phyloP scores from a whole-genome alignment of 2,329 filamentous ascomycete species.

The Ampelomyces quisqualis region DNA sequence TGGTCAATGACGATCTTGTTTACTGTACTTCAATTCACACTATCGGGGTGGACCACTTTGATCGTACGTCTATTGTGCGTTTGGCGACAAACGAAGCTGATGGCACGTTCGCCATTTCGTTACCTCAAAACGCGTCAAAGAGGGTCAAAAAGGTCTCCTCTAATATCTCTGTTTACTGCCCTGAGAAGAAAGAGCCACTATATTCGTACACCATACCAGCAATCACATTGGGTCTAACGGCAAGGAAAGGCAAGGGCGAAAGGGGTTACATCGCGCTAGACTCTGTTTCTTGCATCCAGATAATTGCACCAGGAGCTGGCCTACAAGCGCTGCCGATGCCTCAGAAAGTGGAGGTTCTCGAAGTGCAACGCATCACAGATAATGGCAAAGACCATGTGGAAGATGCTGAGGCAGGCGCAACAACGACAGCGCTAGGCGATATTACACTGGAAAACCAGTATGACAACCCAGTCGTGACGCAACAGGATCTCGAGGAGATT shows the following conservation, averaged over 20 bases:
- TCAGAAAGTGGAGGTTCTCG: conserved; percentile 39
- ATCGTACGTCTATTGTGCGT: conserved; percentile 51
- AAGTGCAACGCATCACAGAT: conserved; percentile 19
- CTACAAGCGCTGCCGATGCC: conserved; percentile 32
- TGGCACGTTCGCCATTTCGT: conserved; percentile 47
- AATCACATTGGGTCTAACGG: conserved; percentile 66
- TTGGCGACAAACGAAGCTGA: conserved; percentile 68
- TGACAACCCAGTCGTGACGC: conserved; percentile 16
- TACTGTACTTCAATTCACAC: conserved; percentile 62
- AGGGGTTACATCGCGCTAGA: conserved; percentile 77
- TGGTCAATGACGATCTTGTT: conserved; percentile 73
- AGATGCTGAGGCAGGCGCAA: conserved; percentile 5
- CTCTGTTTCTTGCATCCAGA: conserved; percentile 69
- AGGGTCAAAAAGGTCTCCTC: conserved; percentile 45
- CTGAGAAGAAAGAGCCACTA: conserved; percentile 60
- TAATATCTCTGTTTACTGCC: conserved; percentile 65
- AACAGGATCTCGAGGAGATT: conserved; percentile 20
- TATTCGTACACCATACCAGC: conserved; percentile 57
- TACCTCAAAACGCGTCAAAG: conserved; percentile 35
- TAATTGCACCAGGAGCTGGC: conserved; percentile 37
- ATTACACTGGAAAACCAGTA: conserved; percentile 15
- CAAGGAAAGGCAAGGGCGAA: conserved; percentile 55
- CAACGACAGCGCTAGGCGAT: conserved; percentile 7
- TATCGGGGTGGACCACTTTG: conserved; percentile 34
- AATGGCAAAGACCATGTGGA: conserved; percentile 4